Percentiles rank a stretch among this genome's conserved stretches.
Conservation (phyloP, 2,329 filamentous ascomycete species). For the Claviceps sp. region DNA sequence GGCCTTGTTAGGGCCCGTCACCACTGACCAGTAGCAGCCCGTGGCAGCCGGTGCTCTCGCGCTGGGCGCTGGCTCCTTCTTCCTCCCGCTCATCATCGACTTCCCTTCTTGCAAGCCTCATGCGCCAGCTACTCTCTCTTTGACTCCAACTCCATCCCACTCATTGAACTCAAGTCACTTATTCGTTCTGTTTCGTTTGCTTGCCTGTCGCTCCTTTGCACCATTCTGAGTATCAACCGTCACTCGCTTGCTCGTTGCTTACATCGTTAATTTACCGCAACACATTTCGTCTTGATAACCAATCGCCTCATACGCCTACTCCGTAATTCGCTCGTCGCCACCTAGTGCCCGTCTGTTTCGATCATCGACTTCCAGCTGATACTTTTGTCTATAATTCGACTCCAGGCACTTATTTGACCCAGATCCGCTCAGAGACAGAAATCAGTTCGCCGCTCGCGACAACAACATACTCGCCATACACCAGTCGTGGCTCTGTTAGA, state of each 20-base stretch:
- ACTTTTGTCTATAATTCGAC: background rate
- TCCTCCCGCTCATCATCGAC: conserved; percentile 5
- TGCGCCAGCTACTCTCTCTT: conserved; percentile 2
- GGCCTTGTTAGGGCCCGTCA: background rate
- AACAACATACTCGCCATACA: background rate
- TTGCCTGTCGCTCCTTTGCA: background rate
- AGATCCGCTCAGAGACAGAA: too few relatives aligned
- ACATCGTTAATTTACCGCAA: background rate
- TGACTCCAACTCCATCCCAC: background rate
- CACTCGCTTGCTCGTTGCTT: conserved; percentile 2
- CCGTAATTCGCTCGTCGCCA: background rate
- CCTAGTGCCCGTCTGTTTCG: background rate
- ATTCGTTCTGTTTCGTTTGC: background rate
- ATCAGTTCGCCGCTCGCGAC: background rate
- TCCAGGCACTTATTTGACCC: background rate
- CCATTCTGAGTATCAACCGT: background rate
- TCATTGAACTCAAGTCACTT: conserved; percentile 1
- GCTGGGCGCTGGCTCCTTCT: background rate
- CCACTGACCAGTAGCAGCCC: background rate
- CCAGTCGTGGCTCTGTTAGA: background rate
- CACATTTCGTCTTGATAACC: too few relatives aligned
- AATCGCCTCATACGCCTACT: conserved; percentile 1
- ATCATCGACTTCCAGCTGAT: background rate
- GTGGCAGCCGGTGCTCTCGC: background rate
- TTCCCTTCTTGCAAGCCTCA: conserved; percentile 1